Evolutionary conservation across 2,329 filamentous ascomycete genomes (phyloP).

Genomic region (Plectosphaerella plurivora): DNA sequence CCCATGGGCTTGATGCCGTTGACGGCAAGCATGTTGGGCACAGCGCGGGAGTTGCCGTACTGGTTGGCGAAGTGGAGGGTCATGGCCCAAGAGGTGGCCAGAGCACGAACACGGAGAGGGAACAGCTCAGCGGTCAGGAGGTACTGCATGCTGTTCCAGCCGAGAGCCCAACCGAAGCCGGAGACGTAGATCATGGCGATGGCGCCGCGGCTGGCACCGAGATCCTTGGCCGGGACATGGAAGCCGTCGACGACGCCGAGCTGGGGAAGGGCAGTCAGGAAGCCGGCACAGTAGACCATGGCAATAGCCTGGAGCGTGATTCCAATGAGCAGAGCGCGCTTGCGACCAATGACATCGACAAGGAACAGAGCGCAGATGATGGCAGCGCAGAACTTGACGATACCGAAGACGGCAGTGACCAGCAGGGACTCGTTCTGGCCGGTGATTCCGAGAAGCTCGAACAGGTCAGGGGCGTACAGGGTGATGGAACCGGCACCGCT

Average conservation of each 20-base stretch:
- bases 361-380: conserved; percentile 71
- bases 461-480: conserved; percentile 71
- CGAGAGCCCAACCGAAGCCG: conserved; percentile 65
- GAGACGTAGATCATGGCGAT: conserved; percentile 71
- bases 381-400: conserved; percentile 66
- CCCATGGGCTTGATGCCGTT: conserved; percentile 56
- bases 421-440: conserved; percentile 66
- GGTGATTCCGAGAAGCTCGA: conserved; percentile 65
- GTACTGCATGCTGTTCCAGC: conserved; percentile 72
- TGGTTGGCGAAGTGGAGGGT: conserved; percentile 75
- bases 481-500: conserved; percentile 70
- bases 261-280: conserved; percentile 58
- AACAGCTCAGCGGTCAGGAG: conserved; percentile 75
- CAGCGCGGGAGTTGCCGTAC: conserved; percentile 71
- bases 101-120: conserved; percentile 66
- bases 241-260: conserved; percentile 46
- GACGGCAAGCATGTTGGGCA: conserved; percentile 63
- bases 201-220: conserved; percentile 58
- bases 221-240: conserved; percentile 40
- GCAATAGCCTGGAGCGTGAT: conserved; percentile 56
- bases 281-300: conserved; percentile 59
- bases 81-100: conserved; percentile 70
- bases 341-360: conserved; percentile 74
- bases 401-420: conserved; percentile 70
- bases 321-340: conserved; percentile 57